Percentiles rank a stretch among this genome's conserved stretches.
Evolutionary conservation across 805 yeast genomes (phyloP).

Genomic region (Ogataea nakhonphanomensis): DNA sequence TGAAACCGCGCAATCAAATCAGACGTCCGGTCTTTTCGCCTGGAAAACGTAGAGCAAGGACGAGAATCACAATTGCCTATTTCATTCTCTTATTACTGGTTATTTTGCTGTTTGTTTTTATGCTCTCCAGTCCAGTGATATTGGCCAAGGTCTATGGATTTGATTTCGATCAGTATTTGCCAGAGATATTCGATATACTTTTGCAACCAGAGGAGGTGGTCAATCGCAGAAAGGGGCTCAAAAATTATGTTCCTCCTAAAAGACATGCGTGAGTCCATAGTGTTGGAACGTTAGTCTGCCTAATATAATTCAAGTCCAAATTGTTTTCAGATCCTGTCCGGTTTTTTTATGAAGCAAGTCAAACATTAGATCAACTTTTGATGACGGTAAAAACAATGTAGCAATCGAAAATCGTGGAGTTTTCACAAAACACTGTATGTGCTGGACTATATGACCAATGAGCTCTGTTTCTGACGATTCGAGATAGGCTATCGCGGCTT

Average conservation of each 20-base stretch:
- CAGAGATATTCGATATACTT: conserved; percentile 34
- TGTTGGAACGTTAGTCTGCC: neutral
- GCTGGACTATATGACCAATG: conserved; percentile 20
- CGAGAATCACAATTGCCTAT: conserved; percentile 33
- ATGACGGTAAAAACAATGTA: conserved; percentile 32
- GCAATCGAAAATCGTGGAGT: conserved; percentile 38
- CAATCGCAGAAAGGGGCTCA: conserved; percentile 36
- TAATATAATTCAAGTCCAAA: conserved; percentile 14
- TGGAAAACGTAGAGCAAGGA: conserved; percentile 38
- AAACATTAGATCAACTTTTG: conserved; percentile 16
- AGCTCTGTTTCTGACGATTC: conserved; percentile 19
- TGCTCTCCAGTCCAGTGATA: conserved; percentile 41
- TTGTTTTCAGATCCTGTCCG: conserved; percentile 9
- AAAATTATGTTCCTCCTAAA: conserved; percentile 27
- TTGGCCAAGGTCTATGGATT: conserved; percentile 33
- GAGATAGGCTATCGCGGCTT: conserved; percentile 33
- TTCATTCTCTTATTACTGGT: conserved; percentile 36
- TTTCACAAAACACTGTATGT: conserved; percentile 30
- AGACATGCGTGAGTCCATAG: conserved; percentile 10
- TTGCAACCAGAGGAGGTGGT: conserved; percentile 43
- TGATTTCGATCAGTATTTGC: conserved; percentile 40
- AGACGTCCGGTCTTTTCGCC: conserved; percentile 44
- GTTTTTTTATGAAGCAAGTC: conserved; percentile 6
- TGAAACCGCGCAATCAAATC: conserved; percentile 44
- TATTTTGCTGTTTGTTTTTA: conserved; percentile 28